phyloP scores from a whole-genome alignment of 768 basidiomycete species.

The Tylopilus felleus region DNA sequence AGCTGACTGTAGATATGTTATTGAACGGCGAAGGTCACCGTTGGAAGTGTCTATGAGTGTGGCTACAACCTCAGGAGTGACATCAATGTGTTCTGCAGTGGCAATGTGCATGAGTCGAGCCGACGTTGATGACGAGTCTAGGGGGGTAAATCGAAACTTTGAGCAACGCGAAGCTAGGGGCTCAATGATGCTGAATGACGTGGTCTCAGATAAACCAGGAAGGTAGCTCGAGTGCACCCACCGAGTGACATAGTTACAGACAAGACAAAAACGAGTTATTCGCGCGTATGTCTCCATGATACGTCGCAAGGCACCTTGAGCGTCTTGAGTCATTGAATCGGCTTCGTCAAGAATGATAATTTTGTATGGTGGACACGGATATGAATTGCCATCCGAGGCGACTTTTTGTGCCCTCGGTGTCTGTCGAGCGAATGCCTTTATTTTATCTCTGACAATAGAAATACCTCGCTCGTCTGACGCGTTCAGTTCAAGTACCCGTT shows the following conservation, averaged over 20 bases:
- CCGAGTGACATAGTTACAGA: slow-evolving; percentile 99
- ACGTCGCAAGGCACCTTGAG: slow-evolving; percentile 92
- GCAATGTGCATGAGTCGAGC: slow-evolving; percentile 80
- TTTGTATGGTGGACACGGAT: slow-evolving; percentile 97
- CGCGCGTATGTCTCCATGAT: slow-evolving; percentile 99
- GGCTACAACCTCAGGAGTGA: slow-evolving; percentile 58
- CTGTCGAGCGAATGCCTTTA: slow-evolving; percentile 96
- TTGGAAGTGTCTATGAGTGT: slow-evolving; percentile 76
- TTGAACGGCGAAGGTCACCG: slow-evolving; percentile 94
- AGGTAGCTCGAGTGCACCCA: slow-evolving; percentile 33
- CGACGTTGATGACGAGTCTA: slow-evolving; percentile 75
- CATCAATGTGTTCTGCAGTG: slow-evolving; percentile 60
- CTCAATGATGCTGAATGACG: slow-evolving; percentile 80
- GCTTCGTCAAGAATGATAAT: slow-evolving; percentile 99
- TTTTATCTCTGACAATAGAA: slow-evolving; percentile 93
- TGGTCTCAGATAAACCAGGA: slow-evolving; percentile 1
- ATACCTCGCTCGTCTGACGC: slow-evolving; percentile 99
- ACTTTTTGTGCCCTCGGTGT: slow-evolving; percentile 76
- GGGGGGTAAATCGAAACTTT: slow-evolving; percentile 96
- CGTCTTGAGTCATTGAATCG: slow-evolving; percentile 99
- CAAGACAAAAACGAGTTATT: slow-evolving; percentile 96
- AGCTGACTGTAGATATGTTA: slow-evolving; percentile 97
- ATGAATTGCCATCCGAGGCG: slow-evolving; percentile 75
- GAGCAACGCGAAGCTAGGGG: slow-evolving; percentile 98
- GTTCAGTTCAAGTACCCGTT: slow-evolving; percentile 93